Evolutionary conservation across 768 basidiomycete genomes (phyloP).

Genomic region (Naganishia vishniacii): DNA sequence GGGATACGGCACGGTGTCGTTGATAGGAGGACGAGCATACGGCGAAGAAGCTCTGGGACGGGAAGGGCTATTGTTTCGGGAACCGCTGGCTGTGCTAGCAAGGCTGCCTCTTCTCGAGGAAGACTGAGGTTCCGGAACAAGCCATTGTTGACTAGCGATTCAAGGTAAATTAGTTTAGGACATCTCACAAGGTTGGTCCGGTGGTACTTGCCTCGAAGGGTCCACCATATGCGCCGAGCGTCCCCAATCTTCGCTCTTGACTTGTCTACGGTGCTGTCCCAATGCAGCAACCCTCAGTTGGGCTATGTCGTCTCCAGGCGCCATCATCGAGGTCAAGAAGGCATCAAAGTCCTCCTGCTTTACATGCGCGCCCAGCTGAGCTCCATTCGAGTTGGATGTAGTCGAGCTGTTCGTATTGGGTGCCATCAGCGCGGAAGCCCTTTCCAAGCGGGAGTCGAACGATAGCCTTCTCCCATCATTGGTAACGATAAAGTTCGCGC

Average conservation of each 20-base stretch:
- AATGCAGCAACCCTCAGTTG: not conserved
- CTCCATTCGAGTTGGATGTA: not conserved
- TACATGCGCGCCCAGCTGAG: not conserved
- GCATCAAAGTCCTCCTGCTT: slow-evolving; percentile 12
- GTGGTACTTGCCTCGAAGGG: not conserved
- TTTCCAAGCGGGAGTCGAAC: slow-evolving; percentile 24
- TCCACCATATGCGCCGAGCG: slow-evolving; percentile 13
- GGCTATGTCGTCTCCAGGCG: not conserved
- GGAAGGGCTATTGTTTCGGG: slow-evolving; percentile 10
- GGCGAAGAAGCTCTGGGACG: slow-evolving; percentile 25
- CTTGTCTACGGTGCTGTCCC: slow-evolving; percentile 3
- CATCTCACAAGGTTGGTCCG: too few relatives aligned
- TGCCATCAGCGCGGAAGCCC: slow-evolving; percentile 5
- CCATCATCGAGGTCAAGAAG: slow-evolving; percentile 3
- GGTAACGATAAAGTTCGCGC: slow-evolving; percentile 27
- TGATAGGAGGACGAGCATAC: slow-evolving; percentile 19
- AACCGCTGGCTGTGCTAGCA: slow-evolving; percentile 14
- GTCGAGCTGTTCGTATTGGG: not conserved
- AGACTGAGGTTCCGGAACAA: slow-evolving; percentile 12
- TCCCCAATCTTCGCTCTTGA: slow-evolving; percentile 19
- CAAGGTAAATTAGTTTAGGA: not conserved
- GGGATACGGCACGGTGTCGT: slow-evolving; percentile 2
- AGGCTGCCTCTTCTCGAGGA: slow-evolving; percentile 10
- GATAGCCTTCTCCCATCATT: slow-evolving; percentile 25
- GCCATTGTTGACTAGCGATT: slow-evolving; percentile 1